Evolutionary conservation across 768 basidiomycete genomes (phyloP).

Genomic region (Clathrus columnatus): DNA sequence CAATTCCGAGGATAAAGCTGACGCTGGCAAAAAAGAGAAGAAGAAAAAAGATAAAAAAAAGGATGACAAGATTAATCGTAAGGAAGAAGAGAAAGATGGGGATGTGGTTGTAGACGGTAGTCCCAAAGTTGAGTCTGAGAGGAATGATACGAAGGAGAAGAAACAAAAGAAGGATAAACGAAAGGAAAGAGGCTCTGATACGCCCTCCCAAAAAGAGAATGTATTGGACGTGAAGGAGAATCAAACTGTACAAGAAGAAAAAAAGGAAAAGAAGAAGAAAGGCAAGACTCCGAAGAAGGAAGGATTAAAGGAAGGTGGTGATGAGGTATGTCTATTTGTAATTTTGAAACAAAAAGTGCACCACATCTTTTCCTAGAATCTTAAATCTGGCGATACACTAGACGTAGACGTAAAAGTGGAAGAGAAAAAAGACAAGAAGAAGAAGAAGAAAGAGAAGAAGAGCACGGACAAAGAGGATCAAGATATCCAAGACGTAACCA

Average conservation of each 20-base stretch:
- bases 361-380: too few relatives aligned
- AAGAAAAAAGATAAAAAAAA: constrained; percentile 18
- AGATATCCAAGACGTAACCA: constrained; percentile 14
- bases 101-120: constrained; percentile 14
- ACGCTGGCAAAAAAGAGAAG: constrained; percentile 15
- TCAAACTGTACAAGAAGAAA: background rate
- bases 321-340: too few relatives aligned
- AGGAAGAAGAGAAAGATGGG: constrained; percentile 15
- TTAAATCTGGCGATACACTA: background rate
- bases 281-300: background rate
- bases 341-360: too few relatives aligned
- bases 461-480: constrained; percentile 6
- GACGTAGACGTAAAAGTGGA: constrained; percentile 5
- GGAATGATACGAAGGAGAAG: constrained; percentile 10
- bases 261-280: constrained; percentile 5
- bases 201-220: background rate
- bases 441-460: constrained; percentile 19
- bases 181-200: background rate
- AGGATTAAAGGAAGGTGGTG: too few relatives aligned
- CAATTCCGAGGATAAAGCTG: constrained; percentile 5
- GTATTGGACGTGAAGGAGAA: background rate
- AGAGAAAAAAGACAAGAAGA: constrained; percentile 15
- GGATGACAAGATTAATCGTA: constrained; percentile 23
- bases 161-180: constrained; percentile 23
- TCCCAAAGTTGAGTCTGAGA: constrained; percentile 12